phyloP scores from a whole-genome alignment of 1,284 basidiomycete species.

The Hymenochaete sp. region DNA sequence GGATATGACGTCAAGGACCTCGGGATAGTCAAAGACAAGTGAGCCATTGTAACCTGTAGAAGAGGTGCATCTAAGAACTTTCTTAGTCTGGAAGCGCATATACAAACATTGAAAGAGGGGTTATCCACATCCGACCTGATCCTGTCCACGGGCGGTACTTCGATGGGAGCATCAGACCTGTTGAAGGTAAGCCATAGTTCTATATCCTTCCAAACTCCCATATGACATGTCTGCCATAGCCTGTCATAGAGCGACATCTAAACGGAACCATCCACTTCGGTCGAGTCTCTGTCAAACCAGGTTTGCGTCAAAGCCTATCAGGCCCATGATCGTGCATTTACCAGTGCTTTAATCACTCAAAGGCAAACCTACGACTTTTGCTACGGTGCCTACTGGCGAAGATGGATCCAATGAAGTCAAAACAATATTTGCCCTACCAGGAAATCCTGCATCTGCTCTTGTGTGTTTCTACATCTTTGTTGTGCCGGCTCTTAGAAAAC shows the following conservation, averaged over 20 bases:
- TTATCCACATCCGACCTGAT: slow-evolving; percentile 63
- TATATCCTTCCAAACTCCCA: no score
- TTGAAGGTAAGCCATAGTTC: no score
- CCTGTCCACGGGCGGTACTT: slow-evolving; percentile 82
- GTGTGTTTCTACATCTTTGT: slow-evolving; percentile 85
- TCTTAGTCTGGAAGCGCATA: slow-evolving; percentile 52
- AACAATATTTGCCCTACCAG: slow-evolving; percentile 76
- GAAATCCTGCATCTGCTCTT: slow-evolving; percentile 84
- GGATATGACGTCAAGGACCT: slow-evolving; percentile 77
- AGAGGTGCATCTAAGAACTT: background rate
- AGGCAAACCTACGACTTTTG: slow-evolving; percentile 86
- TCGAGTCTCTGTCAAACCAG: slow-evolving; percentile 60
- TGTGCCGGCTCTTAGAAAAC: slow-evolving; percentile 63
- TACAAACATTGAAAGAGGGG: slow-evolving; percentile 47
- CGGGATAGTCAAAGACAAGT: slow-evolving; percentile 73
- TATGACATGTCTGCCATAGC: no score
- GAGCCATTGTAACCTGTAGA: slow-evolving; percentile 22
- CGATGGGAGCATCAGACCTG: slow-evolving; percentile 83
- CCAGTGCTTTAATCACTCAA: no score
- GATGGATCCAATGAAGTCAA: slow-evolving; percentile 29
- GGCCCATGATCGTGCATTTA: no score
- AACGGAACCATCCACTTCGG: slow-evolving; percentile 74
- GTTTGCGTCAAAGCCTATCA: no score
- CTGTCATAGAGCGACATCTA: slow-evolving; percentile 75
- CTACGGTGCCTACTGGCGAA: slow-evolving; percentile 47